phyloP scores from a whole-genome alignment of 345 rosid species.

The Melastoma malabathricum region DNA sequence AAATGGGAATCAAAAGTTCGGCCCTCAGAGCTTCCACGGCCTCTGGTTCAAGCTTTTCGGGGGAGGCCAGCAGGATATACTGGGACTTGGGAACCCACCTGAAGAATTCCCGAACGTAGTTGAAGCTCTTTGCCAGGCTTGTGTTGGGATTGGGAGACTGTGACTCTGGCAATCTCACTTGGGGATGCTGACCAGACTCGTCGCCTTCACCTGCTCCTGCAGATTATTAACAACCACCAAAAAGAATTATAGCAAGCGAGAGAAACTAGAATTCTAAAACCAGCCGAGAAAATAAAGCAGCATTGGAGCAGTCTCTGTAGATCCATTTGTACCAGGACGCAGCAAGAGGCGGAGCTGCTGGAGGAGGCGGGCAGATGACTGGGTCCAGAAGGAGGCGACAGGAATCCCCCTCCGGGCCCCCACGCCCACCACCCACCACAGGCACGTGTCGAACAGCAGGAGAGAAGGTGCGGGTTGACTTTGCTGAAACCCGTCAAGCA shows the following conservation, averaged over 20 bases:
- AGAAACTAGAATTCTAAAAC: too few species aligned
- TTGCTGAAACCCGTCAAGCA: too few species aligned
- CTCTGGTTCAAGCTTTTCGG: slow-evolving; percentile 19
- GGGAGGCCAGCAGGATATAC: slow-evolving; percentile 19
- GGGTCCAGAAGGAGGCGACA: slow-evolving; percentile 16
- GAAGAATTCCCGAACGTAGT: slow-evolving; percentile 4
- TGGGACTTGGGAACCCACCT: slow-evolving; percentile 12
- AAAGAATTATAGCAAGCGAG: too few species aligned
- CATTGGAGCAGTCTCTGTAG: too few species aligned
- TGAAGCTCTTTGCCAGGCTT: not conserved
- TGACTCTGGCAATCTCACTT: slow-evolving; percentile 9
- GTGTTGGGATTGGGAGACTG: slow-evolving; percentile 6
- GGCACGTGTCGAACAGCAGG: slow-evolving; percentile 9
- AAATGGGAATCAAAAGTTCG: slow-evolving; percentile 8
- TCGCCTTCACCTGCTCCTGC: too few species aligned
- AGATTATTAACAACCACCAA: too few species aligned
- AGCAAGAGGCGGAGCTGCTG: not conserved
- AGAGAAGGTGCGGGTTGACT: slow-evolving; percentile 4
- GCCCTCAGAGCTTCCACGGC: slow-evolving; percentile 8
- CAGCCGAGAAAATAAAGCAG: too few species aligned
- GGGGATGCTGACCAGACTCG: not conserved
- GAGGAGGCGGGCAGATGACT: not conserved
- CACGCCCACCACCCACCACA: slow-evolving; percentile 9
- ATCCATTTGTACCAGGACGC: too few species aligned
- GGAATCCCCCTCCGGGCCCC: slow-evolving; percentile 18